phyloP scores from a whole-genome alignment of 2,329 filamentous ascomycete species.

The Ophiostoma tasmaniense region DNA sequence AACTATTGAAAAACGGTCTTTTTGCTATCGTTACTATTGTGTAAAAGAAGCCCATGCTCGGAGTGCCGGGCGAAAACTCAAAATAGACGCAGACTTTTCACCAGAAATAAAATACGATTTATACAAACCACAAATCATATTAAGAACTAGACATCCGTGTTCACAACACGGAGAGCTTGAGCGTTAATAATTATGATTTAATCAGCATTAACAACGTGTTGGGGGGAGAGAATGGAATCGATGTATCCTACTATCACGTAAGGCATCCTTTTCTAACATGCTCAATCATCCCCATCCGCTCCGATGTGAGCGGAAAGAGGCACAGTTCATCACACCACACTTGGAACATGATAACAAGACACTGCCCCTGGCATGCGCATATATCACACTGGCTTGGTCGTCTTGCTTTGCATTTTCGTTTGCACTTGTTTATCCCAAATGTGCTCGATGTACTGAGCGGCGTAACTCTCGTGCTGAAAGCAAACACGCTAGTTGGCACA shows the following conservation, averaged over 20 bases:
- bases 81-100: background rate
- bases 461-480: background rate
- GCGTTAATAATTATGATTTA: background rate
- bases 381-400: background rate
- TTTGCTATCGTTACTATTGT: background rate
- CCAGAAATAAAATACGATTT: background rate
- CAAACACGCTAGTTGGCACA: background rate
- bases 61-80: background rate
- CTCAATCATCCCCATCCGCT: background rate
- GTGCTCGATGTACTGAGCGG: background rate
- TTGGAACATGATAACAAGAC: background rate
- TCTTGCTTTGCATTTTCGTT: background rate
- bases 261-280: background rate
- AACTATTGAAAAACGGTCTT: slow-evolving; percentile 1
- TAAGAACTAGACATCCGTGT: background rate
- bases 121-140: too few species aligned
- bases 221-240: background rate
- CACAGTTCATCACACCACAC: background rate
- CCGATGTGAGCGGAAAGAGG: background rate
- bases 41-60: background rate
- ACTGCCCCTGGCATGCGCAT: background rate
- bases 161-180: background rate
- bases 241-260: background rate
- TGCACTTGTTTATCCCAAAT: background rate
- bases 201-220: background rate